These are phyloP conservation scores for Tricholoma matsutake DNA, from an alignment of 768 basidiomycete species.

Conservation along the genomic window DNA sequence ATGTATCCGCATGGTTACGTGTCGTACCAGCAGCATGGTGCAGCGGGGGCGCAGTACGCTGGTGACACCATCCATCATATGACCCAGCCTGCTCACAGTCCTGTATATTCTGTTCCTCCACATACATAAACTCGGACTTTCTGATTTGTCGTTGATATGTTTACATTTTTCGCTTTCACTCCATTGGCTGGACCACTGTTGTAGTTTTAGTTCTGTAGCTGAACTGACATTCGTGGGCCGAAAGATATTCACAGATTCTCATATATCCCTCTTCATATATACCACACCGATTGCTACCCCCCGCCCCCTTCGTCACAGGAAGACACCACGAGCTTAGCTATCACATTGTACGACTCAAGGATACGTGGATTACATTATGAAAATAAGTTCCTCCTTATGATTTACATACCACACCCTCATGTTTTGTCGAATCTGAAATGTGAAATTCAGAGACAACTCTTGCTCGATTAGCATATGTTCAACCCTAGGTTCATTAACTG, in stretches of 20 bases:
- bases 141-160: background rate
- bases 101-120: background rate
- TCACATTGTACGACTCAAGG: too few species aligned
- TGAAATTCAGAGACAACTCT: too few species aligned
- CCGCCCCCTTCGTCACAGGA: too few species aligned
- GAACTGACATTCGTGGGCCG: background rate
- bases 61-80: background rate
- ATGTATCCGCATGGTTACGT: conserved; percentile 15
- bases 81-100: background rate
- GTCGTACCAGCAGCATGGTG: conserved; percentile 6
- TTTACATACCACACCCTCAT: too few species aligned
- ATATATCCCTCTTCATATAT: background rate
- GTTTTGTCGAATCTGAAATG: too few species aligned
- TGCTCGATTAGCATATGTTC: too few species aligned
- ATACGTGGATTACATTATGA: too few species aligned
- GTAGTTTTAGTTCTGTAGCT: background rate
- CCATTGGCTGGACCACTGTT: conserved; percentile 1
- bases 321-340: too few species aligned
- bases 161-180: background rate
- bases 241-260: background rate
- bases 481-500: too few species aligned
- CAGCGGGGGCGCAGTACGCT: conserved; percentile 6
- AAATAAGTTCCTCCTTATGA: too few species aligned
- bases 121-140: background rate
- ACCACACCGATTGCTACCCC: background rate